These are phyloP conservation scores for Geosmithia flava DNA, from an alignment of 2,329 filamentous ascomycete species.

Conservation along the genomic window DNA sequence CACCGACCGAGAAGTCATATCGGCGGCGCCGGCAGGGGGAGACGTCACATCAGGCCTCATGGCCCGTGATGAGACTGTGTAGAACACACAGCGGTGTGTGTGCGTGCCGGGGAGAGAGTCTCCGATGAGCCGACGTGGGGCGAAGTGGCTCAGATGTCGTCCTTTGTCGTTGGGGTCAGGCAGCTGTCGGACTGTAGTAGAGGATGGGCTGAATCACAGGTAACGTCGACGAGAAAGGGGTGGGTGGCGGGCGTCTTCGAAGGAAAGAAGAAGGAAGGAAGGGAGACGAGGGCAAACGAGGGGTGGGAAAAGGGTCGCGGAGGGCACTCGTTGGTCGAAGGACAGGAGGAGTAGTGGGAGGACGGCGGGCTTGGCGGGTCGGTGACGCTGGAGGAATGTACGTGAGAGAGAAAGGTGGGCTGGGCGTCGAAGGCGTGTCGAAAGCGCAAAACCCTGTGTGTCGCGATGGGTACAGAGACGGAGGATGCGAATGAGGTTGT, in stretches of 20 bases:
- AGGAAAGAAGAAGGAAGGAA: background rate
- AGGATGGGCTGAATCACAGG: background rate
- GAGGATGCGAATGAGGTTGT: too few species aligned
- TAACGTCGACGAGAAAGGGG: too few species aligned
- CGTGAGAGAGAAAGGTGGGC: too few species aligned
- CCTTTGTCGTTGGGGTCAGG: background rate
- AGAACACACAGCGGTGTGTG: background rate
- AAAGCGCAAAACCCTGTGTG: too few species aligned
- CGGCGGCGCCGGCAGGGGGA: background rate
- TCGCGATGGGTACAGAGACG: too few species aligned
- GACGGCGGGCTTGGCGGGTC: too few species aligned
- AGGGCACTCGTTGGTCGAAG: background rate
- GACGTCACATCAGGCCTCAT: constrained; percentile 1
- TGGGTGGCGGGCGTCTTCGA: too few species aligned
- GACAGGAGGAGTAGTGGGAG: background rate
- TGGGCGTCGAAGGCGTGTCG: too few species aligned
- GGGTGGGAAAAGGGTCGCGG: background rate
- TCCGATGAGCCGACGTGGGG: background rate
- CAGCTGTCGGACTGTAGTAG: background rate
- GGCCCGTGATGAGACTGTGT: background rate
- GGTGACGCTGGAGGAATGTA: too few species aligned
- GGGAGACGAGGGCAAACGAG: background rate
- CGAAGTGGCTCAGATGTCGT: background rate
- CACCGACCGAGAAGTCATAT: constrained; percentile 1
- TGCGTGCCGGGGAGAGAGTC: background rate